phyloP scores from a whole-genome alignment of 208 protist species.

The Trypanosoma vivax region DNA sequence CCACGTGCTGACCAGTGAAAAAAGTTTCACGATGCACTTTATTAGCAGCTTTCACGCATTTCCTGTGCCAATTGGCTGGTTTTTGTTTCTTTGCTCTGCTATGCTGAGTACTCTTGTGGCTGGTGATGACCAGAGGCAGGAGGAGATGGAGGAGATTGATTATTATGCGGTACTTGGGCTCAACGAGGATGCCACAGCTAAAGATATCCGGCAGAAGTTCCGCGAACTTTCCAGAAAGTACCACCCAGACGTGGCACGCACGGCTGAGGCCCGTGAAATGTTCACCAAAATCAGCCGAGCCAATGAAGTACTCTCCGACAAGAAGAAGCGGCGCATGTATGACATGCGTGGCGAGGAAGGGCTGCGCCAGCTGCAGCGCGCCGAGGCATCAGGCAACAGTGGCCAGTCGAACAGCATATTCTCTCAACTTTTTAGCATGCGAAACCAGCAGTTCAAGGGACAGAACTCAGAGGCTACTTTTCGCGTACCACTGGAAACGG shows the following conservation, averaged over 20 bases:
- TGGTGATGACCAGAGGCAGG: background rate
- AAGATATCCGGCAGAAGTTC: constrained; percentile 75
- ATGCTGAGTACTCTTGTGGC: background rate
- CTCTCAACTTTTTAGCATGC: constrained; percentile 44
- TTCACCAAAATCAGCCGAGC: constrained; percentile 78
- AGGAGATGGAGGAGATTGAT: constrained; percentile 40
- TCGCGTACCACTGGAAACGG: constrained; percentile 78
- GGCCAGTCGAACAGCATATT: constrained; percentile 41
- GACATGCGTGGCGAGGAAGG: constrained; percentile 88
- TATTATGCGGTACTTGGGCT: constrained; percentile 75
- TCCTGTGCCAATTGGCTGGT: background rate
- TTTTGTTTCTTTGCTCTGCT: background rate
- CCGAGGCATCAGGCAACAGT: constrained; percentile 10
- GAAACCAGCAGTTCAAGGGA: constrained; percentile 46
- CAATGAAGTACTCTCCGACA: constrained; percentile 88
- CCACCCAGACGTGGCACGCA: constrained; percentile 78
- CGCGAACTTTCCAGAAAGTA: constrained; percentile 64
- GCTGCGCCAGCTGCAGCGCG: constrained; percentile 62
- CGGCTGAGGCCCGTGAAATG: constrained; percentile 42
- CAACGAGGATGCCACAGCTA: constrained; percentile 53
- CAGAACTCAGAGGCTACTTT: constrained; percentile 70
- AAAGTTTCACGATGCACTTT: background rate
- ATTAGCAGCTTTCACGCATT: background rate
- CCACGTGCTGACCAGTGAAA: no score
- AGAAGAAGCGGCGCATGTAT: constrained; percentile 87